These are phyloP conservation scores for Solanum aculeatissimum DNA, from an alignment of 305 asterid species.

Conservation along the genomic window DNA sequence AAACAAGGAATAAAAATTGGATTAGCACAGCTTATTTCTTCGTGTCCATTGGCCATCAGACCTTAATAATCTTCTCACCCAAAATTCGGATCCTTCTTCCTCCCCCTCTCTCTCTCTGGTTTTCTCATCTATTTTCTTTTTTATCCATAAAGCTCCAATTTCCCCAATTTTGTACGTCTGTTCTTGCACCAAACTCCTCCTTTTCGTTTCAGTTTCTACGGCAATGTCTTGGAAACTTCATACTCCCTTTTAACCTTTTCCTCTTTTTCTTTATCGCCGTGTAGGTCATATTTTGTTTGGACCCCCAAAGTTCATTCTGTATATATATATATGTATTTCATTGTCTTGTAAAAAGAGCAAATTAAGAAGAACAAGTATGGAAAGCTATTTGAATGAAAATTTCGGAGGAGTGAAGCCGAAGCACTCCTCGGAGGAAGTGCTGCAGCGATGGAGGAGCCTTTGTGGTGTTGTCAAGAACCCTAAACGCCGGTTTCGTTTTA, in stretches of 20 bases:
- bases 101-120: neutral
- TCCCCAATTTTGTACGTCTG: neutral
- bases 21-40: neutral
- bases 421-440: slow-evolving; percentile 59
- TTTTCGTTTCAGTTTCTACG: neutral
- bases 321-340: neutral
- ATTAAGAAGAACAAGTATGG: slow-evolving; percentile 25
- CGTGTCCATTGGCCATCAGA: neutral
- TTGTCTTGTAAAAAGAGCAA: neutral
- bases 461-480: slow-evolving; percentile 89
- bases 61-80: neutral
- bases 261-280: neutral
- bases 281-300: neutral
- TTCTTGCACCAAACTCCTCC: neutral
- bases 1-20: neutral
- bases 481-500: slow-evolving; percentile 77
- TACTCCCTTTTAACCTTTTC: neutral
- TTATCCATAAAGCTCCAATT: neutral
- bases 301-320: neutral
- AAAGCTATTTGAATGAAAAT: slow-evolving; percentile 67
- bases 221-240: neutral
- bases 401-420: slow-evolving; percentile 71
- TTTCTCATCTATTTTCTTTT: neutral
- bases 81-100: neutral
- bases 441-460: slow-evolving; percentile 73